phyloP scores from a whole-genome alignment of 2,329 filamentous ascomycete genomes.

The Apiospora hydei region DNA sequence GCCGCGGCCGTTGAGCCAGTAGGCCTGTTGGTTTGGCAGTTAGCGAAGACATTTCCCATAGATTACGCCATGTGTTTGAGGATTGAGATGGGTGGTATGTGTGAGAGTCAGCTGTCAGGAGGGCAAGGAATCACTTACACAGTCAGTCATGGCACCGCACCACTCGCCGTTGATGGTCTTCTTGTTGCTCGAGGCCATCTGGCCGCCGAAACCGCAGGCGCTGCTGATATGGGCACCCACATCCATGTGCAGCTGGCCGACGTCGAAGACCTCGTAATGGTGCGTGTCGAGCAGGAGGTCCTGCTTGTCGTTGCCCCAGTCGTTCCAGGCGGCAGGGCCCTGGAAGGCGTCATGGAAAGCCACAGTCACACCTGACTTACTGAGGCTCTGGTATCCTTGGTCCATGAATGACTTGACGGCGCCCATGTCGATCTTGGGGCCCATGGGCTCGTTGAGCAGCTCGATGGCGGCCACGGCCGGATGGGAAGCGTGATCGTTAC shows the following conservation, averaged over 20 bases:
- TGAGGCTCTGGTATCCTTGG: conserved; percentile 49
- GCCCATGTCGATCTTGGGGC: conserved; percentile 59
- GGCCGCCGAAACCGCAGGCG: conserved; percentile 72
- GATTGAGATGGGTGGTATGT: neutral
- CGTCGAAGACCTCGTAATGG: conserved; percentile 82
- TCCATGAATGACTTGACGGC: conserved; percentile 51
- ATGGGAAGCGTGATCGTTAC: conserved; percentile 52
- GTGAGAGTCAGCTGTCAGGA: neutral
- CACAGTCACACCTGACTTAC: conserved; percentile 63
- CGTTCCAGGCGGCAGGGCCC: conserved; percentile 75
- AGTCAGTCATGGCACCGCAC: conserved; percentile 77
- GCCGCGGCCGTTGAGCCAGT: conserved; percentile 72
- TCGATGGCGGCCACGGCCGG: conserved; percentile 71
- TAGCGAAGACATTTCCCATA: neutral
- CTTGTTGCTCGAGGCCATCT: conserved; percentile 69
- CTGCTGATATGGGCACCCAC: conserved; percentile 73
- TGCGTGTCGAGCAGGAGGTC: conserved; percentile 76
- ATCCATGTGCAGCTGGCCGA: conserved; percentile 68
- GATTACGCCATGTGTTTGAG: neutral
- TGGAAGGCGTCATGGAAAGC: conserved; percentile 79
- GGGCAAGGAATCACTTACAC: conserved; percentile 43
- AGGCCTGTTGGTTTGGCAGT: neutral
- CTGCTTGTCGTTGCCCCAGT: conserved; percentile 63
- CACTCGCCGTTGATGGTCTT: conserved; percentile 80
- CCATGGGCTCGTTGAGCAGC: conserved; percentile 71